Percentiles rank a stretch among this genome's conserved stretches.
Conservation (phyloP, 2,329 filamentous ascomycete species). For the Aureobasidium sp. region DNA sequence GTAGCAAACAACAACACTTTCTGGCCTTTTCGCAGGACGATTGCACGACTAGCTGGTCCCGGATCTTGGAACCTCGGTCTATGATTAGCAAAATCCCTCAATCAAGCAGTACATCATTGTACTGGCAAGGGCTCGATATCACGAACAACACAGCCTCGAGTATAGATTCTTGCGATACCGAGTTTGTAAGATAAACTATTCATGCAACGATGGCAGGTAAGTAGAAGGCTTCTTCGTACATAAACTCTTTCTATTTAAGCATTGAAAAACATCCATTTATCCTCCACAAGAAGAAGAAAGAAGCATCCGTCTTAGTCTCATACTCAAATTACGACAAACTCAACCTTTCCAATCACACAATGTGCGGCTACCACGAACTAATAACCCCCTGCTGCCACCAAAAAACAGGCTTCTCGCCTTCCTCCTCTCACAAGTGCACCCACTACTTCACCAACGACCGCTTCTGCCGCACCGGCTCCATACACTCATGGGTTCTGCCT, state of each 20-base stretch:
- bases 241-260: too few species aligned
- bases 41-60: too few species aligned
- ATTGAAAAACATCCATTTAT: too few species aligned
- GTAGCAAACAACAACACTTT: neutral
- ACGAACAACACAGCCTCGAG: neutral
- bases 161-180: too few species aligned
- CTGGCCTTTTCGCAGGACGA: neutral
- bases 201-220: too few species aligned
- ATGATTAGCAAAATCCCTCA: neutral
- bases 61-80: neutral
- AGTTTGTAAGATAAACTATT: too few species aligned
- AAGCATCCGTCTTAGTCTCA: too few species aligned
- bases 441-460: neutral
- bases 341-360: neutral
- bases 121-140: neutral
- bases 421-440: neutral
- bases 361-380: slow-evolving; percentile 12
- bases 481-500: neutral
- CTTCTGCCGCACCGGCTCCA: slow-evolving; percentile 2
- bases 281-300: too few species aligned
- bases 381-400: neutral
- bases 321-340: too few species aligned
- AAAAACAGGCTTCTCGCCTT: neutral
- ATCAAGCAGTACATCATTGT: neutral
- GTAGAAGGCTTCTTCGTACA: too few species aligned